Base-by-base conservation (phyloP, 257 asterid genomes). In the Lycium ferocissimum region DNA sequence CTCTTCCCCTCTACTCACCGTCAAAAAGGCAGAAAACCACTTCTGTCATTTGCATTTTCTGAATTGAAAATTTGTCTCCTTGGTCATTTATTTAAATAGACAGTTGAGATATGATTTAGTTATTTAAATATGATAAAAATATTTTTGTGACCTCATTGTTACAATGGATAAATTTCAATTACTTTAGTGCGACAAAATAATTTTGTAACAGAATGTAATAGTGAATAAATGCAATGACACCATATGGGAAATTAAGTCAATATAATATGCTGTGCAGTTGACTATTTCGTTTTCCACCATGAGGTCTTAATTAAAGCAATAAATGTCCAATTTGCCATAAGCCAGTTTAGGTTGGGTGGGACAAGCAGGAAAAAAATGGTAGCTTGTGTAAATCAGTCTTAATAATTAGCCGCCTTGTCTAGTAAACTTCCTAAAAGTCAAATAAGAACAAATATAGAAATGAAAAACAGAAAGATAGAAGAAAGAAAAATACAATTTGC, bases 351-450 rank as follows among this genome's bases (percentile, higher is more conserved):
- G 75, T 18, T 40, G 54, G 80, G 47, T 65, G 53, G 84, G 87
- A 75, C 81, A 75, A 47, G 82, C 83, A 61, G 38, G 37, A 26
- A 45, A 33, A 66, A 51, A 49, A 76, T 76, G 63, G 63, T 6
- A 76, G 61, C 61, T 20, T n/a, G n/a, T n/a, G 51, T 70, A 70
- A 38, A 40, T 4, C 54, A 40, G 54, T 38, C 79, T 73, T 7
- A 3, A 71, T 70, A n/a, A 73, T 4, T n/a, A 20, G 82, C 82
- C 82, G 82, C 82, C 82, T 22, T 7, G 22, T 26, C 51, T 13
- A 51, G 63, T 76, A 63, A 7, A 5, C 70, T 86, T 61, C 43
- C 83, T 33, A 86, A 80, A 78, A 69, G 92, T 89, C 92, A 86
- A 85, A 35, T 73, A 67, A 49, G 61, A 71, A 83, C 66, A 26